These are phyloP conservation scores for Aspergillus mulundensis DNA, from an alignment of 495 filamentous ascomycete species.

Conservation along the genomic window DNA sequence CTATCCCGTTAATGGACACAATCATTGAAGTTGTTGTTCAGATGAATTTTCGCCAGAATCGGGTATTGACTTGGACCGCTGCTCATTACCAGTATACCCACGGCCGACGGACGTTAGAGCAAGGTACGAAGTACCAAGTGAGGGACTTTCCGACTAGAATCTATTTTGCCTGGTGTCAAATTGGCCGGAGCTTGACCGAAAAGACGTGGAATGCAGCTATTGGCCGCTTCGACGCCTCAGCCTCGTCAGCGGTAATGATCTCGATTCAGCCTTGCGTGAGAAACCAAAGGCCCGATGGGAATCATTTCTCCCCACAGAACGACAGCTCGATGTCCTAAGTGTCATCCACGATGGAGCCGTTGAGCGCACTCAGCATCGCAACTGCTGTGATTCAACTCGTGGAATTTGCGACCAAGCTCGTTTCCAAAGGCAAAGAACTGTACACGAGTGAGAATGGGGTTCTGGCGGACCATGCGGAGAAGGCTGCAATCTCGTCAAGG, in stretches of 20 bases:
- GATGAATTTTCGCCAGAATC: too few relatives aligned
- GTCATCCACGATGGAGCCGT: neutral
- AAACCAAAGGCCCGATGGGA: neutral
- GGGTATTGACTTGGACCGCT: too few relatives aligned
- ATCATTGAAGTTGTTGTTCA: too few relatives aligned
- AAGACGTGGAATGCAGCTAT: neutral
- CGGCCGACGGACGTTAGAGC: too few relatives aligned
- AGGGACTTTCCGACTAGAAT: too few relatives aligned
- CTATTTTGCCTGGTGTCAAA: too few relatives aligned
- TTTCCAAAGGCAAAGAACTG: neutral
- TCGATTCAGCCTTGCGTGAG: neutral
- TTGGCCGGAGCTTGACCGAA: too few relatives aligned
- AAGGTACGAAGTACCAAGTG: too few relatives aligned
- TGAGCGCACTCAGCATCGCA: neutral
- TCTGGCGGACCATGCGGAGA: neutral
- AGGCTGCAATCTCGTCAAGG: neutral
- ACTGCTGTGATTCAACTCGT: neutral
- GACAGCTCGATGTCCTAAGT: neutral
- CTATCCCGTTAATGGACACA: too few relatives aligned
- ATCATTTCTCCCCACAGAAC: neutral
- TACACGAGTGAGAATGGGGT: neutral
- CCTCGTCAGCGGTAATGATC: neutral
- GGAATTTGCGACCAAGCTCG: neutral
- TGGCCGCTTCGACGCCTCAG: neutral
- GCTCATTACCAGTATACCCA: too few relatives aligned